Evolutionary conservation across 495 filamentous ascomycete genomes (phyloP), one percentile per base, ranked within the genome.

Genomic region (Neurospora africana): DNA sequence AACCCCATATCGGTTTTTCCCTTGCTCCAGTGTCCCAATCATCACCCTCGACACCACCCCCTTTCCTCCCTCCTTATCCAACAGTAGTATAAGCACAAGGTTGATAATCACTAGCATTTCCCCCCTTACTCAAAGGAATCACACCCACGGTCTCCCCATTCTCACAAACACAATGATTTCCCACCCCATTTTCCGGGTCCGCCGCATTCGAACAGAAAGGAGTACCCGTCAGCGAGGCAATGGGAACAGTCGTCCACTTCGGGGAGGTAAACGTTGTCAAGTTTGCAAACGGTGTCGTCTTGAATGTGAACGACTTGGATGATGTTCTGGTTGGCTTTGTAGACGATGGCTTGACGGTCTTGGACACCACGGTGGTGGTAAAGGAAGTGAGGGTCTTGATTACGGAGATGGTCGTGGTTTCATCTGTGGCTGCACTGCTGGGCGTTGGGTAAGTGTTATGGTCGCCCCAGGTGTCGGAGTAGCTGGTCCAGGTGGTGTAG

Each of bases 31-130:
- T 19, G 17, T 47, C 8, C n/a, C 43, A 47, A 9, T 8, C 7
- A 53, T 23, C 44, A 17, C 44, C 9, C 9, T 23, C 21, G 8
- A 10, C 44, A 23, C 44, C 44, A 21, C 43, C 47, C 47, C 4
- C n/a, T 27, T 53, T 27, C 23, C 2, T 3, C n/a, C n/a, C 21
- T n/a, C n/a, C 11, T 11, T 58, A 33, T 27, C 27, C 72, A 40
- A 75, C 72, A 23, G 74, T 76, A 8, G 72, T 76, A 69, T 76
- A 76, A 17, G 74, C 75, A 37, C 73, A 76, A 21, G 75, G 75
- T 44, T 74, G 73, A 47, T 76, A 76, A 68, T 76, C 73, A 13
- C 73, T 74, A 5, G 36, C 3, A 43, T 74, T 73, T 0, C 43
- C 33, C 5, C 73, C 71, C 4, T 27, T 69, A 27, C 61, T 68